These are phyloP conservation scores for Trametes hirsuta DNA, from an alignment of 1,284 basidiomycete genomes.

Conservation along the genomic window DNA sequence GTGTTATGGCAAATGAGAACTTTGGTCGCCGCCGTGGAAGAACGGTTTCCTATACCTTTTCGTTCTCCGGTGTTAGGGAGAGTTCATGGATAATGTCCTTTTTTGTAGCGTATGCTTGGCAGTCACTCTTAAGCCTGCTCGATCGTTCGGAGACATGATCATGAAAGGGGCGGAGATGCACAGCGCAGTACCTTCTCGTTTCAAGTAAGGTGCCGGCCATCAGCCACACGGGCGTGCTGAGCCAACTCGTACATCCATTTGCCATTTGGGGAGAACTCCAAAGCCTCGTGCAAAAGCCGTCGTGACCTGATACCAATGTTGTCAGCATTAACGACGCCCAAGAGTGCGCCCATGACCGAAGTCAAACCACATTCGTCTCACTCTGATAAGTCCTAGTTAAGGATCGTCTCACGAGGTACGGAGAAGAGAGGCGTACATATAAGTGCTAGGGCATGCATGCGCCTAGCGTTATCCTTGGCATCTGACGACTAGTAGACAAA, in stretches of 20 bases:
- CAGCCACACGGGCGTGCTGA: neutral
- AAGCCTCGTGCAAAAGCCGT: neutral
- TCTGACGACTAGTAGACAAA: neutral
- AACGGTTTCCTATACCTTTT: neutral
- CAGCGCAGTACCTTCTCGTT: no score
- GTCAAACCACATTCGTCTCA: neutral
- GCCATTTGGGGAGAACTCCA: no score
- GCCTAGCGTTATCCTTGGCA: neutral
- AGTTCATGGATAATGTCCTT: neutral
- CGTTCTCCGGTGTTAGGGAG: neutral
- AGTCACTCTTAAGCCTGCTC: no score
- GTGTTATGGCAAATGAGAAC: neutral
- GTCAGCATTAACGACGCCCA: neutral
- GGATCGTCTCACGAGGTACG: neutral
- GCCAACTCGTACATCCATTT: neutral
- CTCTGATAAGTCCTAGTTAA: neutral
- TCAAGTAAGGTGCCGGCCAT: no score
- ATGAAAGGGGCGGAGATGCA: no score
- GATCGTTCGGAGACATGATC: no score
- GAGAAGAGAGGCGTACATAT: neutral
- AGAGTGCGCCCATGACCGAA: neutral
- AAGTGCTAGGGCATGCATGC: neutral
- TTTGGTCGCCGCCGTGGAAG: neutral
- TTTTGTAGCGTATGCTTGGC: no score
- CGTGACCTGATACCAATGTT: neutral